These are phyloP conservation scores for Podospora sp. DNA, from an alignment of 495 filamentous ascomycete genomes.

Conservation along the genomic window DNA sequence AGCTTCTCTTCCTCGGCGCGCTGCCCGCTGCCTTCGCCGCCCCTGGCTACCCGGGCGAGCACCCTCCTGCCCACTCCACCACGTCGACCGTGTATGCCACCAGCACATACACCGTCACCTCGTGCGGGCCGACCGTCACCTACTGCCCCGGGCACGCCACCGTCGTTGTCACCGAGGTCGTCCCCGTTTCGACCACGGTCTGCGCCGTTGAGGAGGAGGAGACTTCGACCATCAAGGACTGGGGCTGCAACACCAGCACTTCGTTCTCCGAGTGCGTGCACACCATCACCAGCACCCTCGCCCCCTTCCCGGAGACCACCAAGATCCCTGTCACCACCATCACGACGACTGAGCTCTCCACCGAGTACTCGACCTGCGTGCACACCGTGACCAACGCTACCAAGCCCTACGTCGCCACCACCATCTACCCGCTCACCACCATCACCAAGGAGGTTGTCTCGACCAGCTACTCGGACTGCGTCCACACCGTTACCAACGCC, in stretches of 20 bases:
- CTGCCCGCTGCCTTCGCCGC: conserved; percentile 23
- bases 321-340: conserved; percentile 3
- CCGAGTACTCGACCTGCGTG: conserved; percentile 13
- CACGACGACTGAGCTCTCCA: not conserved
- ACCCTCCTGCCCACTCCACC: conserved; percentile 7
- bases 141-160: conserved; percentile 58
- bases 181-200: conserved; percentile 28
- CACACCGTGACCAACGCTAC: conserved; percentile 11
- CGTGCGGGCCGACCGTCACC: conserved; percentile 57
- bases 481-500: conserved; percentile 12
- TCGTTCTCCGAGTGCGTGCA: conserved; percentile 9
- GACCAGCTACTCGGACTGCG: conserved; percentile 5
- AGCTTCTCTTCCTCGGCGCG: conserved; percentile 22
- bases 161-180: conserved; percentile 23
- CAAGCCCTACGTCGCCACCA: conserved; percentile 6
- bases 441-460: not conserved
- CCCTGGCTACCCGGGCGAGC: not conserved
- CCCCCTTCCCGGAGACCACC: conserved; percentile 8
- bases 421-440: conserved; percentile 2
- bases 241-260: conserved; percentile 8
- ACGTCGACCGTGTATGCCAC: conserved; percentile 50
- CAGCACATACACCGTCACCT: conserved; percentile 56
- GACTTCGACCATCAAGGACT: conserved; percentile 9
- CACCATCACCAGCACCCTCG: conserved; percentile 8
- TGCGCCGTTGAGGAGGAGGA: conserved; percentile 14